Evolutionary conservation across 192 early-diverging fungal species (phyloP).

Genomic region (Irineochytrium annulatum): DNA sequence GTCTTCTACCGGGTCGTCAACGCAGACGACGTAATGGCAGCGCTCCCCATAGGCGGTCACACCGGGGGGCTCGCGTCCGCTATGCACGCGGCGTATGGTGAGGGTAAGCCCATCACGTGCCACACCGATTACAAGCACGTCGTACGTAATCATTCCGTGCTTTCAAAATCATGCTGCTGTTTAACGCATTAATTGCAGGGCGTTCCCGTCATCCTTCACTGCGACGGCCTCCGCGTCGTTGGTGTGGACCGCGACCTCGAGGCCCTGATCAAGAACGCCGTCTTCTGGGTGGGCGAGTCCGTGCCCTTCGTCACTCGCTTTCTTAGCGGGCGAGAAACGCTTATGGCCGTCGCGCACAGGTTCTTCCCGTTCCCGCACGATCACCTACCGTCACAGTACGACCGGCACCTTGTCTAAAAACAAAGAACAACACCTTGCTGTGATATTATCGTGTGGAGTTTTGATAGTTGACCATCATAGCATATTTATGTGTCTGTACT

Average conservation of each 20-base stretch:
- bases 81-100: background rate
- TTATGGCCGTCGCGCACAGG: conserved; percentile 7
- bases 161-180: background rate
- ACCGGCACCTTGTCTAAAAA: background rate
- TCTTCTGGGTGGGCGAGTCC: conserved; percentile 16
- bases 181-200: background rate
- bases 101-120: background rate
- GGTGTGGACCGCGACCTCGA: conserved; percentile 14
- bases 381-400: conserved; percentile 20
- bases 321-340: background rate
- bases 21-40: conserved; percentile 17
- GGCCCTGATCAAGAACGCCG: conserved; percentile 14
- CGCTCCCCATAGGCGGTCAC: conserved; percentile 18
- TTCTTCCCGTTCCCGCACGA: conserved; percentile 21
- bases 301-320: background rate
- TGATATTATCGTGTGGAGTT: no score
- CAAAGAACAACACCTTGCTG: no score
- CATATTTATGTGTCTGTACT: no score
- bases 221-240: conserved; percentile 10
- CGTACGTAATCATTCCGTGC: background rate
- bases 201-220: conserved; percentile 20
- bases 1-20: conserved; percentile 25
- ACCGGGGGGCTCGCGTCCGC: background rate
- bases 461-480: no score
- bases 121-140: conserved; percentile 22